Conservation (phyloP, 2,329 filamentous ascomycete species). For the Paracorniculantispora psalliotae region DNA sequence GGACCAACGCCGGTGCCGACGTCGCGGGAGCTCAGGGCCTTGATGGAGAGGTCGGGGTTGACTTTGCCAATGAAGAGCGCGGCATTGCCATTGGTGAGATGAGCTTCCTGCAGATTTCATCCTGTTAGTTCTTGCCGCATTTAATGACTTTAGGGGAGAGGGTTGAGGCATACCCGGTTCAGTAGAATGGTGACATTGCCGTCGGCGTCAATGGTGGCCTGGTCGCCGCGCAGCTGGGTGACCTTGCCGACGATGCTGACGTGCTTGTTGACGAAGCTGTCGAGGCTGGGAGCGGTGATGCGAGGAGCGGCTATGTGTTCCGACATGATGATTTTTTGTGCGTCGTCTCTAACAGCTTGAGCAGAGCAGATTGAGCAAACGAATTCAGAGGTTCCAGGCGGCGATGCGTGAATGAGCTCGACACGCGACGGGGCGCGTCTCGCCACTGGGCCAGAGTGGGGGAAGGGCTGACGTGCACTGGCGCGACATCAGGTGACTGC, state of each 20-base stretch:
- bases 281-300: constrained; percentile 74
- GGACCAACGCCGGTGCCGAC: constrained; percentile 64
- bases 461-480: neutral
- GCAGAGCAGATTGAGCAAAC: too few relatives aligned
- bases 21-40: constrained; percentile 64
- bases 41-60: constrained; percentile 65
- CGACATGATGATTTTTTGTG: constrained; percentile 48
- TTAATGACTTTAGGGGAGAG: too few relatives aligned
- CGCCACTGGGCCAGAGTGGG: neutral
- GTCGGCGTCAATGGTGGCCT: constrained; percentile 73
- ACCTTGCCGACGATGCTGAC: constrained; percentile 87
- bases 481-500: constrained; percentile 10
- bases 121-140: too few relatives aligned
- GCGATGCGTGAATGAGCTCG: neutral
- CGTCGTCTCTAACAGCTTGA: too few relatives aligned
- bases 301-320: constrained; percentile 69
- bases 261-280: constrained; percentile 66
- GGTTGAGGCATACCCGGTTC: constrained; percentile 56
- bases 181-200: constrained; percentile 71
- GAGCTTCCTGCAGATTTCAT: constrained; percentile 55
- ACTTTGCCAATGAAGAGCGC: constrained; percentile 79
- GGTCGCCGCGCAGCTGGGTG: constrained; percentile 72
- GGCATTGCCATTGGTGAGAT: constrained; percentile 63
- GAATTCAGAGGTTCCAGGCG: too few relatives aligned
- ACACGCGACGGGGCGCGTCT: neutral